Base-by-base conservation (phyloP, 805 yeast genomes). In the Myxozyma mucilagina region DNA sequence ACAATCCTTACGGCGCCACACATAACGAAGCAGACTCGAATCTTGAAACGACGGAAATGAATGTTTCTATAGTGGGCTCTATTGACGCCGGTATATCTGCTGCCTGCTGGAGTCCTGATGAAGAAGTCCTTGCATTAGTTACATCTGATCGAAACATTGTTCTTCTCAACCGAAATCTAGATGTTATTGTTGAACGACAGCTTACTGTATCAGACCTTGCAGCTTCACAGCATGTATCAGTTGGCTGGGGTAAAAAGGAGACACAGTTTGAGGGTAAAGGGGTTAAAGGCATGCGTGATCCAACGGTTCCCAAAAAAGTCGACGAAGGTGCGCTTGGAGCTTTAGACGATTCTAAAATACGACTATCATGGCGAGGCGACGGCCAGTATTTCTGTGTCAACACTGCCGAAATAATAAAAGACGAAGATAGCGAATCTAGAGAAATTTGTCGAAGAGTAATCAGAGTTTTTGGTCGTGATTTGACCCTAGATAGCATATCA, bases 171-270 rank as follows among this genome's bases (percentile, higher is more conserved):
- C 81, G 96, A 65, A 76, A 81, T 47, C 88, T 91, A 65, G 97
- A 93, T 66, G 89, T 92, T 1, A 79, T 93, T 29, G 76, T 83
- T 10, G 97, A 93, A 70, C 79, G 79, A 58, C 73, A 75, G 35
- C 74, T 91, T 61, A 74, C 80, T 49, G 76, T 82, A 0, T 81
- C 80, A 8, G 99, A 94, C 72, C 78, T 92, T 50, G 75, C 83
- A 53, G 77, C 79, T 36, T 86, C 91, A 1, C 86, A 85, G 67
- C 97, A 94, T 71, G 97, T 94, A 41, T 87, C 93, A 32, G 97
- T 94, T 47, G 99, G 99, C 31, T 94, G 99, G 99, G 99, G 99
- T 71, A 89, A 87, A 64, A 86, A 87, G 67, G 98, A 93, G 73
- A 94, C 99, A 0, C 99, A 94, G 75, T 94, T 94, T 74, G 85